Evolutionary conservation across 2,329 filamentous ascomycete genomes (phyloP).

Genomic region (Diaporthe vexans): DNA sequence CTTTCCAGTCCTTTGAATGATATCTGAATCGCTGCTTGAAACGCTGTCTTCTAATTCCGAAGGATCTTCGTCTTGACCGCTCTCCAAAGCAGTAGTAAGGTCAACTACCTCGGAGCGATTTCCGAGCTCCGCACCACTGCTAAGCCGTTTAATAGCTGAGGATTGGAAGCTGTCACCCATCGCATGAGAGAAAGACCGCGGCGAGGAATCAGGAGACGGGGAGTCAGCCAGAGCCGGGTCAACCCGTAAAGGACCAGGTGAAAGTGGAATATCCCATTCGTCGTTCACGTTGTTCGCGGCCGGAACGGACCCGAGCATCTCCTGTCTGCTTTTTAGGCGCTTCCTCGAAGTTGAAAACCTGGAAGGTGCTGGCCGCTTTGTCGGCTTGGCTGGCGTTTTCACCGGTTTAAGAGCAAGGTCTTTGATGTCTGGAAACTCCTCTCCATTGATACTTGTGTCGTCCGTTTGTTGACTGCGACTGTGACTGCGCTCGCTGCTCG

Average conservation of each 20-base stretch:
- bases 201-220: not conserved
- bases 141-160: conserved; percentile 3
- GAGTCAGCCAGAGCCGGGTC: not conserved
- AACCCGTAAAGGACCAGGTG: conserved; percentile 19
- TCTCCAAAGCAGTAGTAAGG: conserved; percentile 35
- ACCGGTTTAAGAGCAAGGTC: conserved; percentile 42
- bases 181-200: not conserved
- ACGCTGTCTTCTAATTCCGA: conserved; percentile 46
- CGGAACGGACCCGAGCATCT: not conserved
- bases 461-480: conserved; percentile 49
- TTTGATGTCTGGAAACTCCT: conserved; percentile 49
- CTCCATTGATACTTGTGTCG: conserved; percentile 49
- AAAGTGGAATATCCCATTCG: conserved; percentile 35
- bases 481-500: conserved; percentile 49
- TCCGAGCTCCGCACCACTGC: not conserved
- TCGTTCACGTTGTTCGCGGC: not conserved
- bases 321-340: conserved; percentile 41
- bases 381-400: conserved; percentile 35
- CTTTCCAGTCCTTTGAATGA: conserved; percentile 55
- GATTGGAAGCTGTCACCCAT: not conserved
- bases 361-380: conserved; percentile 45
- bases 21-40: conserved; percentile 59
- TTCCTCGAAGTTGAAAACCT: conserved; percentile 46
- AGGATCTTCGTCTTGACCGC: conserved; percentile 35
- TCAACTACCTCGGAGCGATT: conserved; percentile 15